A percentile compares a stretch with the other conserved stretches of the same genome.
phyloP scores from a whole-genome alignment of 1,284 basidiomycete genomes.

The Bjerkandera adusta region DNA sequence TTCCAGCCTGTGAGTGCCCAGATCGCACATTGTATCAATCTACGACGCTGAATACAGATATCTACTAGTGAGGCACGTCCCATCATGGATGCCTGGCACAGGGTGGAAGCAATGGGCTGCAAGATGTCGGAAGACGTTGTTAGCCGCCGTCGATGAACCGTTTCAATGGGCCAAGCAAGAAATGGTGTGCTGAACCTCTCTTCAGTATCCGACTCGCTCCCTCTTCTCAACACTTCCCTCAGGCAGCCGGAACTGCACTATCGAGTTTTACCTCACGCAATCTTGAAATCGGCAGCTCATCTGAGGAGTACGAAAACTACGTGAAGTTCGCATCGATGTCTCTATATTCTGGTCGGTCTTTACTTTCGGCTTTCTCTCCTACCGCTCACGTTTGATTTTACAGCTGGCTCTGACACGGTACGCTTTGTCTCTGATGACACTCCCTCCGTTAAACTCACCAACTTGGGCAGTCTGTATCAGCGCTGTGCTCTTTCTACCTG shows the following conservation, averaged over 20 bases:
- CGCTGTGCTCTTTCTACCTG: conserved; percentile 21
- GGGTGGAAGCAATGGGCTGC: conserved; percentile 15
- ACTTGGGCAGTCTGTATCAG: conserved; percentile 19
- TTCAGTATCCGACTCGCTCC: not conserved
- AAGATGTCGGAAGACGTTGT: not conserved
- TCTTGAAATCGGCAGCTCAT: conserved; percentile 1
- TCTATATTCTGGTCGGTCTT: conserved; percentile 2
- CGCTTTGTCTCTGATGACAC: not conserved
- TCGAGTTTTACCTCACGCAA: conserved; percentile 11
- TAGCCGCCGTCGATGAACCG: conserved; percentile 4
- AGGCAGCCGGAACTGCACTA: conserved; percentile 10
- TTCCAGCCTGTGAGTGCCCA: conserved; percentile 14
- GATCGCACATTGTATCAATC: not conserved
- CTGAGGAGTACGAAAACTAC: conserved; percentile 6
- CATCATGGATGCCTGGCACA: conserved; percentile 25
- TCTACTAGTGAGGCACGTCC: conserved; percentile 17
- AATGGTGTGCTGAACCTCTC: conserved; percentile 10
- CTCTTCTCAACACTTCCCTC: not conserved
- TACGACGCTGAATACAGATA: not conserved
- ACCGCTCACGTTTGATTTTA: not conserved
- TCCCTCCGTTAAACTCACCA: not conserved
- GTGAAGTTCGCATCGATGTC: conserved; percentile 12
- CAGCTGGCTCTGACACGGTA: conserved; percentile 16
- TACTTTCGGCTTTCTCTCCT: not conserved
- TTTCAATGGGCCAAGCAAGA: conserved; percentile 10